Evolutionary conservation across 176 grass and related monocot genomes (phyloP).

Genomic region (Puya raimondii): DNA sequence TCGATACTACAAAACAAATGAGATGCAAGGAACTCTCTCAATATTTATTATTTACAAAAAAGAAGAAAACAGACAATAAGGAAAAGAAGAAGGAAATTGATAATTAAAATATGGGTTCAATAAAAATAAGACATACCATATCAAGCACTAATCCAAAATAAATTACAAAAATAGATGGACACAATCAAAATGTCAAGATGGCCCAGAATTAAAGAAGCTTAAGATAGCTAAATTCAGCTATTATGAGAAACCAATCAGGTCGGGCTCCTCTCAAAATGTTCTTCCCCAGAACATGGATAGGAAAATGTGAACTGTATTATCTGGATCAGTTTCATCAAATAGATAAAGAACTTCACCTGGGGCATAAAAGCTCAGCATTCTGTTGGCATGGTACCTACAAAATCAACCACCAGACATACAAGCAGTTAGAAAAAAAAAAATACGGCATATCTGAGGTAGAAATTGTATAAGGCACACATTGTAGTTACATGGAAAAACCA

Average conservation of each 20-base stretch:
- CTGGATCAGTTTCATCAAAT: neutral
- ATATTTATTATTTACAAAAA: no score
- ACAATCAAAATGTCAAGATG: neutral
- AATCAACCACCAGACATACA: conserved; percentile 29
- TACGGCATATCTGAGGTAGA: neutral
- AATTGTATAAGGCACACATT: neutral
- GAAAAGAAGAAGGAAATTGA: no score
- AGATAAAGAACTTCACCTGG: conserved; percentile 50
- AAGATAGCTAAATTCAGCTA: no score
- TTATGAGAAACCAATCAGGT: neutral
- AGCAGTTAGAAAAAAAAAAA: neutral
- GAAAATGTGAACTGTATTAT: neutral
- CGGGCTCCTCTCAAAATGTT: neutral
- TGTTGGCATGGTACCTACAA: conserved; percentile 91
- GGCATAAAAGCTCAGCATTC: conserved; percentile 98
- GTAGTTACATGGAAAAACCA: neutral
- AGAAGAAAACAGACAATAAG: no score
- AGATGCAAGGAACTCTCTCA: neutral
- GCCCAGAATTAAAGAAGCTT: neutral
- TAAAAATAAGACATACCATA: no score
- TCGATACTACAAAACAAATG: neutral
- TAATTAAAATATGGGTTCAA: no score
- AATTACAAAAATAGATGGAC: no score
- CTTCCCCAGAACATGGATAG: neutral
- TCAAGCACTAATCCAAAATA: no score